Conservation (phyloP, 1,284 basidiomycete genomes). For the Malassezia equina region DNA sequence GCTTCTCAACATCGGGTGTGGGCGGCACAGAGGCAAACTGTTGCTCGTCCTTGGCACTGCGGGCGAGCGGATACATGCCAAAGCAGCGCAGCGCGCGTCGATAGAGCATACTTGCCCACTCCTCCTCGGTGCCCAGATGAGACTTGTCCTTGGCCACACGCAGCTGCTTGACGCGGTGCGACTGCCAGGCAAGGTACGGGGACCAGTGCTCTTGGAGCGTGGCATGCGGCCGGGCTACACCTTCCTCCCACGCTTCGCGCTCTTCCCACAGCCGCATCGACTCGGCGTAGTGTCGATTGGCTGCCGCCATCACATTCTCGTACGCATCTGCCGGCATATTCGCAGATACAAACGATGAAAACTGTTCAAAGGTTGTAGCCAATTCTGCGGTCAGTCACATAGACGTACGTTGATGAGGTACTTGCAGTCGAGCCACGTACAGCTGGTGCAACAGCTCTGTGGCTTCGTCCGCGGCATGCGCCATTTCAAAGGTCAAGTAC, state of each 20-base stretch:
- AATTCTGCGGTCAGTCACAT: conserved; percentile 5
- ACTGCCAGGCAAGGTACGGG: conserved; percentile 26
- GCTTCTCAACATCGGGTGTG: conserved; percentile 7
- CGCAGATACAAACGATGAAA: conserved; percentile 31
- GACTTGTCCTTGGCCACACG: conserved; percentile 22
- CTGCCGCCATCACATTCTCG: conserved; percentile 31
- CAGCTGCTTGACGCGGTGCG: conserved; percentile 15
- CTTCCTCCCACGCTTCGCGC: conserved; percentile 27
- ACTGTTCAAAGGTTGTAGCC: conserved; percentile 29
- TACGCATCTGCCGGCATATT: conserved; percentile 30
- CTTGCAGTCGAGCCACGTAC: conserved; percentile 27
- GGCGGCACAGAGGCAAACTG: conserved; percentile 18
- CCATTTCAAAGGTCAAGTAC: conserved; percentile 28
- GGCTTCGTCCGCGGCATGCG: conserved; percentile 7
- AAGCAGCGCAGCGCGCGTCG: conserved; percentile 11
- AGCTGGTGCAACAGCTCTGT: conserved; percentile 25
- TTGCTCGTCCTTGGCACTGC: conserved; percentile 12
- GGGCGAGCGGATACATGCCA: conserved; percentile 1
- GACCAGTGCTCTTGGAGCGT: conserved; percentile 15
- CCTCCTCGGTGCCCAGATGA: conserved; percentile 10
- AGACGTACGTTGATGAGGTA: conserved; percentile 22
- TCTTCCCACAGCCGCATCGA: conserved; percentile 14
- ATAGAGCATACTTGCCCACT: conserved; percentile 5
- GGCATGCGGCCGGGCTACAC: conserved; percentile 8
- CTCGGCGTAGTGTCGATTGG: conserved; percentile 23